Conservation (phyloP, 176 grass and related monocot species). For the Pontederia paniculata region DNA sequence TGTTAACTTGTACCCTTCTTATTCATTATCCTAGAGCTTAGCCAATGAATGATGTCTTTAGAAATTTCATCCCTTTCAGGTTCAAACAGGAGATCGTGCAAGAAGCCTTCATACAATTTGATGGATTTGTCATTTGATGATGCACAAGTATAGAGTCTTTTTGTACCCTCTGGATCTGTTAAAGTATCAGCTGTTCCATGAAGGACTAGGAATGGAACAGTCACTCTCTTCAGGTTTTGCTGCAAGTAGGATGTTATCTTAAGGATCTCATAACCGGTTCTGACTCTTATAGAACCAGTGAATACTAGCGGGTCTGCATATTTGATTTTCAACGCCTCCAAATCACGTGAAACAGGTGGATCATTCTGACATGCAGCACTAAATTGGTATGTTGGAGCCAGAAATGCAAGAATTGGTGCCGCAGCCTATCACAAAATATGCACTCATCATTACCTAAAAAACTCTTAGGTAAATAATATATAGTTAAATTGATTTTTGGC, state of each 20-base stretch:
- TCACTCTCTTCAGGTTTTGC: slow-evolving; percentile 58
- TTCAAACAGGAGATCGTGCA: slow-evolving; percentile 81
- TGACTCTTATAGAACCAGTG: slow-evolving; percentile 68
- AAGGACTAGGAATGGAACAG: slow-evolving; percentile 71
- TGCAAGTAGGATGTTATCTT: slow-evolving; percentile 54
- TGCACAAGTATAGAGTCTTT: slow-evolving; percentile 46
- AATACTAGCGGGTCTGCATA: slow-evolving; percentile 76
- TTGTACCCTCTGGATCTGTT: slow-evolving; percentile 65
- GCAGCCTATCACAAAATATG: no score
- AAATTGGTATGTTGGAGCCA: neutral
- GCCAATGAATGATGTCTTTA: slow-evolving; percentile 57
- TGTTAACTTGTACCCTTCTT: no score
- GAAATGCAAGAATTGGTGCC: neutral
- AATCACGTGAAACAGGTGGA: slow-evolving; percentile 51
- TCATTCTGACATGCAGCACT: neutral
- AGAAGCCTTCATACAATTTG: slow-evolving; percentile 68
- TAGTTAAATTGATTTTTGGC: no score
- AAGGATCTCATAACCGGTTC: slow-evolving; percentile 74
- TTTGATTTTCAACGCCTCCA: slow-evolving; percentile 48
- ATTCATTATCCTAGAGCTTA: no score
- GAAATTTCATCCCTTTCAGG: slow-evolving; percentile 70
- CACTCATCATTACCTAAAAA: neutral
- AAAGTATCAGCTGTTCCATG: slow-evolving; percentile 68
- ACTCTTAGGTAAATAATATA: no score
- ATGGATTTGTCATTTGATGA: slow-evolving; percentile 50